These are phyloP conservation scores for Alternaria viburni DNA, from an alignment of 2,329 filamentous ascomycete species.

Conservation along the genomic window DNA sequence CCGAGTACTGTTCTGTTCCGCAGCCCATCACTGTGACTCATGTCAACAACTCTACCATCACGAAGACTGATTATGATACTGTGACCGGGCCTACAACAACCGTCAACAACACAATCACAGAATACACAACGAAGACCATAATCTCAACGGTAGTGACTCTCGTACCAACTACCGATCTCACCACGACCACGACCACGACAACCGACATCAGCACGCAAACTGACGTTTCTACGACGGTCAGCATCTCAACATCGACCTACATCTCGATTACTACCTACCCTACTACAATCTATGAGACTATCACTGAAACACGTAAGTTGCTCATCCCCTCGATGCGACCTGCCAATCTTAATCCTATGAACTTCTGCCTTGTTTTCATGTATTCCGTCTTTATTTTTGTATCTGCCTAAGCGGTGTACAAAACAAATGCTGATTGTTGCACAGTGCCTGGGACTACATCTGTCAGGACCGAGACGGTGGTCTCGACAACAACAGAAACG, in stretches of 20 bases:
- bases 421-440: neutral
- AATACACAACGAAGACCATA: slow-evolving; percentile 19
- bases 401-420: neutral
- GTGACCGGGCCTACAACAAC: slow-evolving; percentile 9
- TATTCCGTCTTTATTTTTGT: neutral
- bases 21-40: slow-evolving; percentile 5
- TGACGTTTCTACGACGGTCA: slow-evolving; percentile 19
- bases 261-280: slow-evolving; percentile 12
- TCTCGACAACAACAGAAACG: slow-evolving; percentile 13
- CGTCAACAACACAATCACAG: slow-evolving; percentile 18
- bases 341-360: neutral
- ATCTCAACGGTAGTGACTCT: slow-evolving; percentile 26
- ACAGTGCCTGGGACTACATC: slow-evolving; percentile 15
- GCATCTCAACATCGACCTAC: slow-evolving; percentile 27
- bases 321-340: neutral
- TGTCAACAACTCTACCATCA: slow-evolving; percentile 6
- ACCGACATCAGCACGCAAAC: slow-evolving; percentile 15
- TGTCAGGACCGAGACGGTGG: slow-evolving; percentile 16
- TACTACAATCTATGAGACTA: slow-evolving; percentile 4
- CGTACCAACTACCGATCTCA: slow-evolving; percentile 21
- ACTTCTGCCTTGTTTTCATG: neutral
- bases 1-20: neutral
- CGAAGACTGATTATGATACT: slow-evolving; percentile 5
- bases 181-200: slow-evolving; percentile 18
- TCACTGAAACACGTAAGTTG: slow-evolving; percentile 7